Percentiles rank a stretch among this genome's conserved stretches.
These are phyloP conservation scores for Hypoxylon rickii DNA, from an alignment of 495 filamentous ascomycete genomes.

Conservation along the genomic window DNA sequence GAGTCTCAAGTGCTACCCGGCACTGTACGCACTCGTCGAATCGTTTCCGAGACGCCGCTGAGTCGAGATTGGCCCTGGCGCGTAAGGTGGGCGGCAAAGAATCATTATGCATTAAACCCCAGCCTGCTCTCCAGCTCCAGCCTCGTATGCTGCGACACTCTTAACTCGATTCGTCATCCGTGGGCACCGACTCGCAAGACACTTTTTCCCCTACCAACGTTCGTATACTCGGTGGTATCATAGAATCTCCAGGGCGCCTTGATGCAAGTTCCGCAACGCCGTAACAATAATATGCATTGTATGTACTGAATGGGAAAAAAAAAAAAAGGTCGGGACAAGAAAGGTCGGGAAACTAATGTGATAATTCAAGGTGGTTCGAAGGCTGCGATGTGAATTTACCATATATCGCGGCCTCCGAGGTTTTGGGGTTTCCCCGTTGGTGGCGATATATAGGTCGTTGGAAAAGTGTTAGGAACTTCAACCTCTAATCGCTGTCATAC, in stretches of 20 bases:
- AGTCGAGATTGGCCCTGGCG: constrained; percentile 10
- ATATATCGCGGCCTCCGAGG: background rate
- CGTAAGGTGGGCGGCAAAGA: constrained; percentile 1
- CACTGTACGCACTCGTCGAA: background rate
- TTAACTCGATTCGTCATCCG: background rate
- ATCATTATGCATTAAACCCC: constrained; percentile 29
- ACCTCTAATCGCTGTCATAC: constrained; percentile 44
- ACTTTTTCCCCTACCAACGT: constrained; percentile 22
- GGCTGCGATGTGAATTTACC: background rate
- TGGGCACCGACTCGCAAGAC: constrained; percentile 2
- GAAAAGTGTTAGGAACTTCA: constrained; percentile 4
- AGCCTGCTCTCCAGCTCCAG: background rate
- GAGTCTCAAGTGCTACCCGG: constrained; percentile 1
- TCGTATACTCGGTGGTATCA: constrained; percentile 39
- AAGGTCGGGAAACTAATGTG: too few species aligned
- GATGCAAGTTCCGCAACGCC: constrained; percentile 36
- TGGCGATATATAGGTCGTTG: background rate
- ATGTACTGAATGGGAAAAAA: constrained; percentile 15
- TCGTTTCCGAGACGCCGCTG: constrained; percentile 1
- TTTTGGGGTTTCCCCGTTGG: background rate
- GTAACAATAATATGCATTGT: constrained; percentile 14
- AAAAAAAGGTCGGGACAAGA: constrained; percentile 5
- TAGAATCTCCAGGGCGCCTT: constrained; percentile 23
- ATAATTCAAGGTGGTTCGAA: too few species aligned
- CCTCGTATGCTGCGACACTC: background rate